Conservation (phyloP, 306 rosid species). For the Pyrus pyrifolia region DNA sequence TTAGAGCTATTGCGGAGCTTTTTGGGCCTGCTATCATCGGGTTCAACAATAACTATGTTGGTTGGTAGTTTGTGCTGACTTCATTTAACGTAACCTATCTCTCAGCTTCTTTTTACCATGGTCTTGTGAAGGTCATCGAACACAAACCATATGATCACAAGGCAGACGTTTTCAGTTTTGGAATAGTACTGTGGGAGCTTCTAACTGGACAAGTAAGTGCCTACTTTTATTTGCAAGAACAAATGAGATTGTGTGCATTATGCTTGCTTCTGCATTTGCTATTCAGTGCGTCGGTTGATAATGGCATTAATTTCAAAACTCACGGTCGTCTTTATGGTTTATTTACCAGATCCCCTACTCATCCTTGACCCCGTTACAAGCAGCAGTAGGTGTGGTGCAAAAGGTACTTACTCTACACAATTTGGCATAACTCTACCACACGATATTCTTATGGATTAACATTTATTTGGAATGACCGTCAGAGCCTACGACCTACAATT, state of each 20-base stretch:
- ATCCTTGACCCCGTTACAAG: slow-evolving; percentile 86
- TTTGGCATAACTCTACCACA: not conserved
- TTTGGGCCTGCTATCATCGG: not conserved
- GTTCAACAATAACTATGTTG: not conserved
- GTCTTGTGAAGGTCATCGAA: slow-evolving; percentile 76
- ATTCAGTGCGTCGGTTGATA: not conserved
- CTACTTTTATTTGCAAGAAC: not conserved
- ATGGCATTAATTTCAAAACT: slow-evolving; percentile 10
- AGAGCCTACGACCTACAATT: slow-evolving; percentile 78
- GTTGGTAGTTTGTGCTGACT: not conserved
- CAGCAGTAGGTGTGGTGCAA: slow-evolving; percentile 98
- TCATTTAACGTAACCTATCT: not conserved
- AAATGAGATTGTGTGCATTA: not conserved
- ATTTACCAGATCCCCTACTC: slow-evolving; percentile 77
- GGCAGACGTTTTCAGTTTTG: slow-evolving; percentile 97
- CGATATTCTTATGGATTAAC: slow-evolving; percentile 3
- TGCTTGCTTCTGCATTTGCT: not conserved
- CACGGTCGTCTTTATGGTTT: slow-evolving; percentile 15
- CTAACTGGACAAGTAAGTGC: slow-evolving; percentile 83
- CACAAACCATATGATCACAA: slow-evolving; percentile 96
- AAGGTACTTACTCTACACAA: slow-evolving; percentile 47
- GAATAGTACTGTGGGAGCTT: slow-evolving; percentile 95
- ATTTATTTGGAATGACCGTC: slow-evolving; percentile 20
- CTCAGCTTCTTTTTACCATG: slow-evolving; percentile 5
- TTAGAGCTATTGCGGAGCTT: not conserved